Conservation (phyloP, 2,329 filamentous ascomycete genomes). For the Hymenoscyphus scutula region DNA sequence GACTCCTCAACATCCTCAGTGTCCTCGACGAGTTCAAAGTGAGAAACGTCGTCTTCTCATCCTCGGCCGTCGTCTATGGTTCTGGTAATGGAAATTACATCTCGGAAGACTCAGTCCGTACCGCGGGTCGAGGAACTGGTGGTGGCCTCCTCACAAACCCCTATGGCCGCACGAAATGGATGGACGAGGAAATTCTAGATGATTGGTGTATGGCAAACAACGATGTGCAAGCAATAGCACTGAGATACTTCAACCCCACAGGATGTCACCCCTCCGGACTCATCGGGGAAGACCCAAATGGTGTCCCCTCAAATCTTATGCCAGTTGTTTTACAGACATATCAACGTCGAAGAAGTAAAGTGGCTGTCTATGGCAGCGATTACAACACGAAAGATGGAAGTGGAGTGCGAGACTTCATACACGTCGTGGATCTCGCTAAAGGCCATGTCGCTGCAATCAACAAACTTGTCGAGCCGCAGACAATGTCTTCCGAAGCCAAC, state of each 20-base stretch:
- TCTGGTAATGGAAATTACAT: conserved; percentile 47
- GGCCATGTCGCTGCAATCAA: conserved; percentile 59
- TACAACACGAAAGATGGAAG: conserved; percentile 64
- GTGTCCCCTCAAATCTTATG: conserved; percentile 60
- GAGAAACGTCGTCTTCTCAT: conserved; percentile 65
- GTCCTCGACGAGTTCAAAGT: conserved; percentile 57
- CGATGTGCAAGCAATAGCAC: conserved; percentile 58
- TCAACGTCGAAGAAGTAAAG: conserved; percentile 48
- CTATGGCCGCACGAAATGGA: conserved; percentile 64
- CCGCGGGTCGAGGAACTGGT: neutral
- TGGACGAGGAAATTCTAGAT: conserved; percentile 62
- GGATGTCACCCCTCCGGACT: conserved; percentile 62
- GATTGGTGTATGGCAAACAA: conserved; percentile 58
- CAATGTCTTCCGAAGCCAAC: conserved; percentile 21
- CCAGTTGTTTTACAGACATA: conserved; percentile 61
- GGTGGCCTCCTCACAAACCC: conserved; percentile 55
- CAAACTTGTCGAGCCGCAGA: neutral
- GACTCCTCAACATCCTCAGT: conserved; percentile 55
- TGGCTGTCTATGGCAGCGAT: conserved; percentile 61
- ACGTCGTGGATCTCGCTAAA: conserved; percentile 60
- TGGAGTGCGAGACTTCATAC: conserved; percentile 64
- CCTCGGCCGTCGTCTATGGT: conserved; percentile 65
- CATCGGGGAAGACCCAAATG: conserved; percentile 61
- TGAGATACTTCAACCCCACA: conserved; percentile 66
- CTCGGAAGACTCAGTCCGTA: conserved; percentile 46